Evolutionary conservation across 352 stramenopile genomes (phyloP).

Genomic region (Phytophthora sp.): DNA sequence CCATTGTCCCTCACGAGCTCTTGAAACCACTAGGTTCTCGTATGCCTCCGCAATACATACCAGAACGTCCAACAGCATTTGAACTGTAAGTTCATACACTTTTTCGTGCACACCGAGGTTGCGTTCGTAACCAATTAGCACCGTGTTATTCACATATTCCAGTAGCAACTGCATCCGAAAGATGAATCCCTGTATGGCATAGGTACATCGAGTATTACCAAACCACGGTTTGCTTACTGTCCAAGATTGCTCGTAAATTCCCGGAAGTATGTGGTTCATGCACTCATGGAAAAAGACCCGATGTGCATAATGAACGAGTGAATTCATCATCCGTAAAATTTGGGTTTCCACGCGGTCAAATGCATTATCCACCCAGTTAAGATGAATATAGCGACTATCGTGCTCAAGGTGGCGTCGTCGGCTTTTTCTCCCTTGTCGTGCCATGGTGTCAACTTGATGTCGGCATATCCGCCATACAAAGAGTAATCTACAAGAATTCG

Average conservation of each 20-base stretch:
- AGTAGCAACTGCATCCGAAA: constrained; percentile 56
- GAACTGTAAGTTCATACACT: constrained; percentile 55
- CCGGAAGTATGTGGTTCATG: constrained; percentile 45
- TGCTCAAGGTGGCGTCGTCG: constrained; percentile 21
- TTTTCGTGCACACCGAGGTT: constrained; percentile 70
- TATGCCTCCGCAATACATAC: constrained; percentile 54
- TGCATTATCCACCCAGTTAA: constrained; percentile 68
- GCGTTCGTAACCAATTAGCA: constrained; percentile 57
- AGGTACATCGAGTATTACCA: constrained; percentile 60
- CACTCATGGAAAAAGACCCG: constrained; percentile 70
- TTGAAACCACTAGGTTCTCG: constrained; percentile 52
- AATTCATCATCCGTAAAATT: constrained; percentile 56
- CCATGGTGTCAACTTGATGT: constrained; percentile 58
- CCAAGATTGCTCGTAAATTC: constrained; percentile 70
- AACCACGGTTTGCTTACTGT: constrained; percentile 65
- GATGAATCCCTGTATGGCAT: constrained; percentile 62
- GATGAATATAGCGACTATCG: constrained; percentile 46
- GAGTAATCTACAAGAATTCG: constrained; percentile 57
- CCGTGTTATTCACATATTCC: constrained; percentile 43
- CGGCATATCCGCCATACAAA: constrained; percentile 74
- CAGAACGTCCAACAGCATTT: constrained; percentile 58
- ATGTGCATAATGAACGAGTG: constrained; percentile 60
- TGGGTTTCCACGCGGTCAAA: constrained; percentile 67
- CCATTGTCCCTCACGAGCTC: constrained; percentile 55
- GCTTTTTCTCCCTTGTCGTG: constrained; percentile 38